Conservation (phyloP, 2,329 filamentous ascomycete genomes). For the Pseudocercospora crystallina region DNA sequence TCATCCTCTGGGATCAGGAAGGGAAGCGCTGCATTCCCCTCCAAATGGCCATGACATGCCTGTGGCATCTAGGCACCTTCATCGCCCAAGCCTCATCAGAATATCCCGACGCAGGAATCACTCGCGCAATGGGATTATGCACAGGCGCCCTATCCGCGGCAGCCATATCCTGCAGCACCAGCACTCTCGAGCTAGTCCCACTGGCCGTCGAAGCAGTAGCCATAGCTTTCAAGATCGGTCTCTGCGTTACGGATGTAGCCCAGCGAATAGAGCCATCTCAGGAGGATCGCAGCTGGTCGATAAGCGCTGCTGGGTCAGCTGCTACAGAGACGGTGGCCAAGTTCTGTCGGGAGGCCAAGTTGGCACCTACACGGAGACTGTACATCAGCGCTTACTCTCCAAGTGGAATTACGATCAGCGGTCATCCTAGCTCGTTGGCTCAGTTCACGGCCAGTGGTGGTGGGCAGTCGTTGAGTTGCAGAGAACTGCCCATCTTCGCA, state of each 20-base stretch:
- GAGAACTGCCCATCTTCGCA: conserved; percentile 4
- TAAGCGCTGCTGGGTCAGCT: conserved; percentile 1
- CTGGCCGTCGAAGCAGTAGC: conserved; percentile 35
- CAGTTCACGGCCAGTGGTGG: conserved; percentile 3
- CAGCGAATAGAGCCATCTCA: conserved; percentile 4
- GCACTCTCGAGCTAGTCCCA: conserved; percentile 16
- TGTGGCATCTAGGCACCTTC: conserved; percentile 3
- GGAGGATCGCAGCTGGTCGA: conserved; percentile 3
- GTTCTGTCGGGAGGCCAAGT: conserved; percentile 8
- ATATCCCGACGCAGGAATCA: conserved; percentile 2
- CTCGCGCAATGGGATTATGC: conserved; percentile 19
- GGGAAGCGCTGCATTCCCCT: conserved; percentile 2
- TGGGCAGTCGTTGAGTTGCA: neutral
- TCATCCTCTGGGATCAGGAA: neutral
- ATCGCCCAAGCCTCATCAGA: conserved; percentile 1
- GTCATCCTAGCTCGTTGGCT: conserved; percentile 5
- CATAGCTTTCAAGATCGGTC: conserved; percentile 48
- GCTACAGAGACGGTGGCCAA: neutral
- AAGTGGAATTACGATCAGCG: conserved; percentile 14
- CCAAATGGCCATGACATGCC: conserved; percentile 5
- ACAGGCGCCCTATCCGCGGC: conserved; percentile 26
- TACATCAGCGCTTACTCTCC: conserved; percentile 14
- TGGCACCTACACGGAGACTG: conserved; percentile 7
- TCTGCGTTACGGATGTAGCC: conserved; percentile 4
- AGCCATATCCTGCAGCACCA: conserved; percentile 21